Percentiles rank a stretch among this genome's conserved stretches.
Conservation (phyloP, 306 rosid species). For the Pterocarpus macrocarpus region DNA sequence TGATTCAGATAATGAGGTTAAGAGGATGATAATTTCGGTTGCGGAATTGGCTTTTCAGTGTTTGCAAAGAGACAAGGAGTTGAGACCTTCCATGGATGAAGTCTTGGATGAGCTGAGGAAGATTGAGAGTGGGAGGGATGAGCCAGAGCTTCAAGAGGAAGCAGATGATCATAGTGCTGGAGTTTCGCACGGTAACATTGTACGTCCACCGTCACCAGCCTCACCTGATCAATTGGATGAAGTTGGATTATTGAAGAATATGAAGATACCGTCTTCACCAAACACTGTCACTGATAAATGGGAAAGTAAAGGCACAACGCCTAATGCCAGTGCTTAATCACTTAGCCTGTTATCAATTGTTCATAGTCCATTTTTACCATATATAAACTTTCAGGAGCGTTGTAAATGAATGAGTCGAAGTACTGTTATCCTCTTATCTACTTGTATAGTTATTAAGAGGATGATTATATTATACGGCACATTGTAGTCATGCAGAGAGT, state of each 20-base stretch:
- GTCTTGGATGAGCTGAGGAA: conserved; percentile 61
- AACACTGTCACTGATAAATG: conserved; percentile 16
- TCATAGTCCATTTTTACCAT: too few species aligned
- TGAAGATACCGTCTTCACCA: conserved; percentile 52
- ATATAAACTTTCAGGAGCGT: too few species aligned
- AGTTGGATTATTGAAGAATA: conserved; percentile 53
- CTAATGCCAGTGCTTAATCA: too few species aligned
- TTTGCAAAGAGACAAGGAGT: conserved; percentile 71
- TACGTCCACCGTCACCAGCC: conserved; percentile 37
- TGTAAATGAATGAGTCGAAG: too few species aligned
- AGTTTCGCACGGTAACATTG: conserved; percentile 14
- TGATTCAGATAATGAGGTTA: conserved; percentile 52
- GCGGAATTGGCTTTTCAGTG: conserved; percentile 83
- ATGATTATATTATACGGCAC: too few species aligned
- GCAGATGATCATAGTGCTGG: conserved; percentile 27
- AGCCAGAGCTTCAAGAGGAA: conserved; percentile 32
- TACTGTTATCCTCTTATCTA: too few species aligned
- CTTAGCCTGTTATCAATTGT: too few species aligned
- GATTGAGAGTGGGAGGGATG: conserved; percentile 57
- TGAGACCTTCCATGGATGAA: conserved; percentile 83
- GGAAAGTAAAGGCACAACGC: too few species aligned
- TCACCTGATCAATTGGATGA: conserved; percentile 58
- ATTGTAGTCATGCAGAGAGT: too few species aligned
- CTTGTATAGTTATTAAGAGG: too few species aligned
- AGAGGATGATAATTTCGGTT: conserved; percentile 62